Conservation (phyloP, 139 green algal genomes). For the Chlorella sp. region DNA sequence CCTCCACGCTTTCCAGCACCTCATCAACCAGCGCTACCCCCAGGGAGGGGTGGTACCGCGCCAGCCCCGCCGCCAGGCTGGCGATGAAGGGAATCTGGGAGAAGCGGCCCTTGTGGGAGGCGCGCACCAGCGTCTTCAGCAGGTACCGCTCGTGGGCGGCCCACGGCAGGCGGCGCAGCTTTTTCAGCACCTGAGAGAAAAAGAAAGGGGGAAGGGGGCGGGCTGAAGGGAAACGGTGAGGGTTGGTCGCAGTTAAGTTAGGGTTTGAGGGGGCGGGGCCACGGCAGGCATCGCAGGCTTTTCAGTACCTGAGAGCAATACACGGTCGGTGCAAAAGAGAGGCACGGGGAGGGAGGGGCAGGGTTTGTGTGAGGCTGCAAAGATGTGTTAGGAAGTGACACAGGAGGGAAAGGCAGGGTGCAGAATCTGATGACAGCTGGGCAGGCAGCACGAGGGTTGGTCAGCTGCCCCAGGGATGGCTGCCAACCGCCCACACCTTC, state of each 20-base stretch:
- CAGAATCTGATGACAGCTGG: too few species aligned
- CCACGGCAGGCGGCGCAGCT: conserved; percentile 92
- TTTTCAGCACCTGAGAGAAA: conserved; percentile 73
- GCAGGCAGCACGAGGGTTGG: too few species aligned
- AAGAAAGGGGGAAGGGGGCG: background rate
- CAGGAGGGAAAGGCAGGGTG: too few species aligned
- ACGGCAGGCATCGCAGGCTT: background rate
- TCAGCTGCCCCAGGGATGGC: too few species aligned
- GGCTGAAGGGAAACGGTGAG: background rate
- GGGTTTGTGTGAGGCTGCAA: too few species aligned
- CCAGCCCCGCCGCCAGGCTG: conserved; percentile 80
- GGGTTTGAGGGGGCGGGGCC: background rate
- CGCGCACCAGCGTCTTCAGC: conserved; percentile 85
- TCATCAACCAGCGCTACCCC: conserved; percentile 81
- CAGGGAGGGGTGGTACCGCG: conserved; percentile 83
- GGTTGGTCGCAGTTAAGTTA: background rate
- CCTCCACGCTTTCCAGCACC: conserved; percentile 88
- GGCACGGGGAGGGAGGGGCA: too few species aligned
- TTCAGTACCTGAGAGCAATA: too few species aligned
- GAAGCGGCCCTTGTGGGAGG: conserved; percentile 60
- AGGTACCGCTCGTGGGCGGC: conserved; percentile 78
- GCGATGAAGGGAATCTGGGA: conserved; percentile 79
- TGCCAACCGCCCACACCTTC: too few species aligned
- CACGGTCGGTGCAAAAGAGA: too few species aligned
- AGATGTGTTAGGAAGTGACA: too few species aligned